These are phyloP conservation scores for Paramecium sonneborni DNA, from an alignment of 73 alveolate genomes.

Conservation along the genomic window DNA sequence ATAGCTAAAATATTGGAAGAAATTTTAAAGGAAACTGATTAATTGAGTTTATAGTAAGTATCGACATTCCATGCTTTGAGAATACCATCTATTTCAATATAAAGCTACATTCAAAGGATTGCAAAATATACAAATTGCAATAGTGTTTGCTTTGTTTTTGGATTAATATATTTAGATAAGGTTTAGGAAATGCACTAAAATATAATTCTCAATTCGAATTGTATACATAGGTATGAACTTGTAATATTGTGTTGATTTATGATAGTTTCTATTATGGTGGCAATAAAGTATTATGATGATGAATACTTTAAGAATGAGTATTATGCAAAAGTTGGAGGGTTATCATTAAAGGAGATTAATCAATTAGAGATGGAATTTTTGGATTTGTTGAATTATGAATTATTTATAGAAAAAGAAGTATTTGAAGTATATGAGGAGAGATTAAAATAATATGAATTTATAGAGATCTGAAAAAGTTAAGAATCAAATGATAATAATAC, in stretches of 20 bases:
- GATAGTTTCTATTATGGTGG: conserved; percentile 78
- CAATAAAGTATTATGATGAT: conserved; percentile 84
- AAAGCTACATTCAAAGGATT: conserved; percentile 71
- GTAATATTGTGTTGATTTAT: conserved; percentile 66
- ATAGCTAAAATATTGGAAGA: conserved; percentile 26
- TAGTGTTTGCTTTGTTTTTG: conserved; percentile 69
- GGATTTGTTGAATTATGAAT: conserved; percentile 71
- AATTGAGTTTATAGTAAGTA: neutral
- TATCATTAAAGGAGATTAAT: conserved; percentile 72
- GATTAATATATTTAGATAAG: conserved; percentile 76
- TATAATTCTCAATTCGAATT: conserved; percentile 55
- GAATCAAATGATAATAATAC: neutral
- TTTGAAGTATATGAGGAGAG: conserved; percentile 69
- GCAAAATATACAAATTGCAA: conserved; percentile 74
- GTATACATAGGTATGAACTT: conserved; percentile 70
- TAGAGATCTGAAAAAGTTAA: neutral
- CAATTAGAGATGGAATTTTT: conserved; percentile 79
- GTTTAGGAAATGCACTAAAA: conserved; percentile 64
- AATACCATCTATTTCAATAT: conserved; percentile 73
- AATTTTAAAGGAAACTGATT: conserved; percentile 31
- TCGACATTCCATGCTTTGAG: conserved; percentile 54
- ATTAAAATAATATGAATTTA: conserved; percentile 1
- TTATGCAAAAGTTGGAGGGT: conserved; percentile 89
- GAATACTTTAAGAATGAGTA: conserved; percentile 70
- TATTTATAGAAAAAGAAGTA: conserved; percentile 73